Evolutionary conservation across 495 filamentous ascomycete genomes (phyloP), one percentile per base, ranked within the genome.

Genomic region (Podospora australis): DNA sequence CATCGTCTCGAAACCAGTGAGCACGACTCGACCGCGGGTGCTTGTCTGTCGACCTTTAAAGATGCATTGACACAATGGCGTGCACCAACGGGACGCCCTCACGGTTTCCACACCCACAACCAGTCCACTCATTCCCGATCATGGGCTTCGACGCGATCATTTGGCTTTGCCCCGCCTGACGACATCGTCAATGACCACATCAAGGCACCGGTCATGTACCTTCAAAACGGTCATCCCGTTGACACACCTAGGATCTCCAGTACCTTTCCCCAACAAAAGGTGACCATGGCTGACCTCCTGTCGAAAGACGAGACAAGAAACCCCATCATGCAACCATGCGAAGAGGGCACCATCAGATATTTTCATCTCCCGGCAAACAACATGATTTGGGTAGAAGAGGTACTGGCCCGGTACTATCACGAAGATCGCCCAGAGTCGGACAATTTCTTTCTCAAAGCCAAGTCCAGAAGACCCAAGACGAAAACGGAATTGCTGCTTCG

Each of bases 311-410:
- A 40, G 14, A 23, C 38, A 14, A 45, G 49, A 11, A 65, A 64
- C 38, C 59, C 56, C 20, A 45, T 67, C 6, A 55, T 64, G 56
- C 58, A 59, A 19, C 25, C 48, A 20, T 44, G 40, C 47, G 54
- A 54, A 3, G 39, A 51, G 21, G 46, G 46, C 22, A 32, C 57
- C 14, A 40, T 67, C 14, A 50, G 62, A 2, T 67, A 67, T 41
- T 61, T 69, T 26, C 65, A 69, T 36, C 52, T 69, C 16, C 65
- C 65, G 8, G 57, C 59, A 16, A 69, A 69, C 47, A 67, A 69
- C 44, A 69, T 69, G 65, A 35, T 28, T 2, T 65, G 57, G 57
- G 49, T 65, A 2, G 62, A 66, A 32, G 54, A 58, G 39, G 48
- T 54, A 20, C 47, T 63, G 23, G 55, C 62, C 16, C 41, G 56